These are phyloP conservation scores for Trifolium repens DNA, from an alignment of 306 rosid genomes.

Conservation along the genomic window DNA sequence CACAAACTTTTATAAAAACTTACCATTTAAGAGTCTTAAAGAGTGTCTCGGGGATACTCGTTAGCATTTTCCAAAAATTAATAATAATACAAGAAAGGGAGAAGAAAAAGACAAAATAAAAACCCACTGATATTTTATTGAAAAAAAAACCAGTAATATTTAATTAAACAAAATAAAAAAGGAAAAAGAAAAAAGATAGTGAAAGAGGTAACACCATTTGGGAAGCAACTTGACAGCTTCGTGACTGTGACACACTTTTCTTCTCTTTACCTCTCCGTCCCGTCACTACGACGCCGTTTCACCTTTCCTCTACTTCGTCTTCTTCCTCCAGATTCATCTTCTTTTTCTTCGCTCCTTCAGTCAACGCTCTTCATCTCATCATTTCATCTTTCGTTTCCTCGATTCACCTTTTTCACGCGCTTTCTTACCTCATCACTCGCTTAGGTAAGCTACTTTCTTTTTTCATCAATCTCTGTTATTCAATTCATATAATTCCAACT, in stretches of 20 bases:
- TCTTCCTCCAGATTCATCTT: neutral
- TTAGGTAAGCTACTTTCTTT: neutral
- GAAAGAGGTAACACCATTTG: slow-evolving; percentile 20
- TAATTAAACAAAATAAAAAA: neutral
- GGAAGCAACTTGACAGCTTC: slow-evolving; percentile 35
- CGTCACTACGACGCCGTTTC: slow-evolving; percentile 41
- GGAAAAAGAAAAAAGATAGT: neutral
- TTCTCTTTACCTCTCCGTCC: slow-evolving; percentile 43
- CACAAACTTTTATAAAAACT: too few species aligned
- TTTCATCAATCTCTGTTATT: neutral
- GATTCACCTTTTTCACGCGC: neutral
- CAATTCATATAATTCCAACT: neutral
- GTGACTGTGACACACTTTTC: slow-evolving; percentile 29
- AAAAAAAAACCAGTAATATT: neutral
- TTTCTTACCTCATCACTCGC: neutral
- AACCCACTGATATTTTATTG: neutral
- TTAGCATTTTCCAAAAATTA: too few species aligned
- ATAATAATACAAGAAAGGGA: too few species aligned
- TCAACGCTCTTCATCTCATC: neutral
- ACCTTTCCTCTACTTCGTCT: neutral
- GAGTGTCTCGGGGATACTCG: too few species aligned
- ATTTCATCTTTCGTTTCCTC: neutral
- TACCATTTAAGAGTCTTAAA: too few species aligned
- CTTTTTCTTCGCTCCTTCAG: neutral
- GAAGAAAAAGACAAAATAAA: neutral